phyloP scores from a whole-genome alignment of 2,329 filamentous ascomycete species.

The Karstenula rhodostoma region DNA sequence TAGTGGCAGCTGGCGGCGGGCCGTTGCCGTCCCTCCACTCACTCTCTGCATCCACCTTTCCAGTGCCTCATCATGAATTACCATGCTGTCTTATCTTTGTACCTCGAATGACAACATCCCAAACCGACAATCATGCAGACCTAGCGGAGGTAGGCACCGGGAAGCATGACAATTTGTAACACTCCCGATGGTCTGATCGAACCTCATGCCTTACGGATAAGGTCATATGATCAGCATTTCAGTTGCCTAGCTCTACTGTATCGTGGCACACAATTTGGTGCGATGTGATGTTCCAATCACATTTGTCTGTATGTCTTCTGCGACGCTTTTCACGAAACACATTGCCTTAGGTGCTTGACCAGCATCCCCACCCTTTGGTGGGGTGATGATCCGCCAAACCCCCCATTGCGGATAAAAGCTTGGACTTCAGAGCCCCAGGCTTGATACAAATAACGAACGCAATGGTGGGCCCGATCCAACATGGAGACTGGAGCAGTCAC shows the following conservation, averaged over 20 bases:
- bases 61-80: background rate
- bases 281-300: background rate
- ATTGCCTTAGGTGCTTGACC: background rate
- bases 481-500: background rate
- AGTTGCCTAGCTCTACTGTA: background rate
- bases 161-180: constrained; percentile 1
- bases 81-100: background rate
- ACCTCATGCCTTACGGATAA: constrained; percentile 5
- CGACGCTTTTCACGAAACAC: background rate
- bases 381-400: background rate
- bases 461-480: background rate
- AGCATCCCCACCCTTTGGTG: background rate
- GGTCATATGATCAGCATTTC: background rate
- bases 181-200: background rate
- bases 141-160: background rate
- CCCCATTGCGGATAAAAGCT: constrained; percentile 2
- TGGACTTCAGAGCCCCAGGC: background rate
- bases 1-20: background rate
- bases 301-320: background rate
- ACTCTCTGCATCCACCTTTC: background rate
- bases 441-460: background rate
- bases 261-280: background rate
- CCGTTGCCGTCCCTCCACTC: background rate
- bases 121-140: background rate
- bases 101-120: background rate